Evolutionary conservation across 129 eudicot genomes (phyloP), one percentile per base, ranked within the genome.

Genomic region (Logfia minima): DNA sequence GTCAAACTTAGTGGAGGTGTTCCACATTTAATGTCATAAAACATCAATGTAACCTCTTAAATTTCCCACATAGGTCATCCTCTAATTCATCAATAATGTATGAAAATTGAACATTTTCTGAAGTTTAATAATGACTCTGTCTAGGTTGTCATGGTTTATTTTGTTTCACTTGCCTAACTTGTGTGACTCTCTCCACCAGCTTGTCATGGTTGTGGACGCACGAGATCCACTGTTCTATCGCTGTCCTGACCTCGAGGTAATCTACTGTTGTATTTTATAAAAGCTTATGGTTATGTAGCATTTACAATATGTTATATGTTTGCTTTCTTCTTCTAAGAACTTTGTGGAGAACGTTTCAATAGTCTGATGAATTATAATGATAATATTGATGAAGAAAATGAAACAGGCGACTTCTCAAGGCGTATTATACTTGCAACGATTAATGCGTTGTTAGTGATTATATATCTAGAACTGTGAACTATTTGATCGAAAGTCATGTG

Each of bases 151-250:
- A 17, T 56, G 66, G 26, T 19, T 24, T 67, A 34, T 69, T 41
- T 26, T 73, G 19, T 19, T 22, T 48, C 14, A 22, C 24, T 16
- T 65, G 29, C 64, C 31, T 79, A 43, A 66, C 75, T 77, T 66
- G n/a, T 84, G 37, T 74, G 22, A 79, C 29, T 76, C 13, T 55
- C 11, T 68, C 56, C 90, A 90, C 62, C 92, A 93, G 98, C 88
- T 93, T 80, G 98, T 93, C 68, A 93, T 87, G 97, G 98, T 93
- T 72, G 98, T 93, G 86, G 98, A 93, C 84, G 97, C 97, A 71
- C 88, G 98, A 68, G 92, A 93, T 82, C 98, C 98, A 9, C 85
- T 93, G 68, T 93, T 93, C 75, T 93, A 93, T 81, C 97, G 97
- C 37, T 90, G 98, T 83, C 97, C 98, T 17, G 98, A 93, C 82